Base-by-base conservation (phyloP, 495 filamentous ascomycete species). In the Aspergillus ostianus region DNA sequence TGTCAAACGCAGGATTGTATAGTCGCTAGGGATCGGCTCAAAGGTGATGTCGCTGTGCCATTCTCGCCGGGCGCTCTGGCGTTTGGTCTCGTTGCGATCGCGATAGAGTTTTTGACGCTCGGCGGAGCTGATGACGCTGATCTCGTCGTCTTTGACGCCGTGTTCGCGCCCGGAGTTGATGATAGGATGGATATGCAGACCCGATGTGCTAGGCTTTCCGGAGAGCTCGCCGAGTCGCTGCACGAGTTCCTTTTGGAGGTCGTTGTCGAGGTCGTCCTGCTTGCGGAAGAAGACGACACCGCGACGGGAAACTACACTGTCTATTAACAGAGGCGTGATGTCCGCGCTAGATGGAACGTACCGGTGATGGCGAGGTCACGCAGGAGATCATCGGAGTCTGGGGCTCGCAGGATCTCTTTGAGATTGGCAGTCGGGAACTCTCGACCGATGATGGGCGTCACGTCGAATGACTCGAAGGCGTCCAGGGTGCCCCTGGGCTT, bases 261-360 rank as follows among this genome's bases (percentile, higher is more conserved):
- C 82, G 61, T 88, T 79, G 62, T 79, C 80, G 8, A 90, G 70
- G 54, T 75, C 80, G 68, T 91, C 82, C 63, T 93, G 90, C 41
- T 83, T 80, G 27, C 89, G 87, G 76, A 94, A 91, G 77, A 91
- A 92, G 46, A 93, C 90, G 0, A 94, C 90, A 3, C 89, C 89
- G 0, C 90, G 84, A 62, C 87, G 85, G 17, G 89, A 93, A 64
- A 94, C 90, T 92, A 32, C 4, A n/a, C 10, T 45, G 0, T 17
- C 10, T 48, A 47, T 47, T 53, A n/a, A 36, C 32, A 19, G 15
- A 19, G 29, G 36, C 4, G 36, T 51, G 47, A 27, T 20, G 6
- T 30, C 17, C 12, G 17, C 19, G 6, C 29, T 32, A 10, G 32
- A n/a, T 6, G 44, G 17, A 8, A 59, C 73, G 57, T 57, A 90